Conservation (phyloP, 1,284 basidiomycete species). For the Laetiporus sulphureus region DNA sequence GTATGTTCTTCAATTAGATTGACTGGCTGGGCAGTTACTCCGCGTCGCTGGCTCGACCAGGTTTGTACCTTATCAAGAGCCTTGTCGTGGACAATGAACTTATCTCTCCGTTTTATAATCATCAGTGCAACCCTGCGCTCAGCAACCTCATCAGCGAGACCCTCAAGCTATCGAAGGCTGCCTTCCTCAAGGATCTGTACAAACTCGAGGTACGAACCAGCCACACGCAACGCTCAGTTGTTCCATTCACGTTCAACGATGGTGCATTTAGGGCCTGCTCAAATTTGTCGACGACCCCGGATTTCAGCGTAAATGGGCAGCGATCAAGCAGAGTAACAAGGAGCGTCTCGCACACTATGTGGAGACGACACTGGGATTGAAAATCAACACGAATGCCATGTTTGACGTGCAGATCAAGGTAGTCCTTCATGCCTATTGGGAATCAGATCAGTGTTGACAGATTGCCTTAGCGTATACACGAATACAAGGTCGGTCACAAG, state of each 20-base stretch:
- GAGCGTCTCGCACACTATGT: constrained; percentile 77
- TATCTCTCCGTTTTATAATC: too few relatives aligned
- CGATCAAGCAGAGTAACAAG: constrained; percentile 85
- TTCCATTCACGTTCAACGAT: too few relatives aligned
- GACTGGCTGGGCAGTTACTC: constrained; percentile 47
- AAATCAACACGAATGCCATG: constrained; percentile 74
- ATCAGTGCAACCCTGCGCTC: constrained; percentile 81
- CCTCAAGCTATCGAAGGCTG: constrained; percentile 64
- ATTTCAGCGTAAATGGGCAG: constrained; percentile 77
- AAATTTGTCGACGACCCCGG: constrained; percentile 61
- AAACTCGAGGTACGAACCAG: constrained; percentile 43
- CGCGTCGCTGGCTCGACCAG: constrained; percentile 85
- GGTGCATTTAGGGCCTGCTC: constrained; percentile 47
- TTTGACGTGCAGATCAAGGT: constrained; percentile 94
- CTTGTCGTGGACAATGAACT: neutral
- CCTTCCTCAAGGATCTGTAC: constrained; percentile 77
- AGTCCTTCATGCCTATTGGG: constrained; percentile 11
- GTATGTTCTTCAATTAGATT: constrained; percentile 6
- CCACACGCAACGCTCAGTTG: neutral
- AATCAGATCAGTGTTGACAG: constrained; percentile 5
- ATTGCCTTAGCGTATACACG: constrained; percentile 57
- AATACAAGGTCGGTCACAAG: constrained; percentile 65
- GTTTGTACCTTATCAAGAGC: constrained; percentile 22
- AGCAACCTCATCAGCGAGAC: constrained; percentile 79
- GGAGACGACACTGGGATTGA: constrained; percentile 66